A percentile compares a stretch with the other conserved stretches of the same genome.
Conservation (phyloP, 257 asterid genomes). For the Ligustrum vulgare region DNA sequence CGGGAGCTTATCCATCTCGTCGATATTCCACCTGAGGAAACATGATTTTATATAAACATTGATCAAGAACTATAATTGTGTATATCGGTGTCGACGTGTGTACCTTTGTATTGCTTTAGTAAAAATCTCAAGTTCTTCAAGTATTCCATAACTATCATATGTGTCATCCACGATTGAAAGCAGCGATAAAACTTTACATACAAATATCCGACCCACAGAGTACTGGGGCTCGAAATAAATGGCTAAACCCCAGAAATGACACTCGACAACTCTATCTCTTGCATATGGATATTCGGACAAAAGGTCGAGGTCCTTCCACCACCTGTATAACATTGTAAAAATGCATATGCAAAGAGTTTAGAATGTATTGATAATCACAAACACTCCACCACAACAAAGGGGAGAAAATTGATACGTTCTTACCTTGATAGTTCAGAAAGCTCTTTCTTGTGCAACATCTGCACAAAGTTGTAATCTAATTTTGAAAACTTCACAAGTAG, state of each 20-base stretch:
- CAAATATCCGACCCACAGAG: background rate
- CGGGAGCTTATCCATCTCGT: constrained; percentile 30
- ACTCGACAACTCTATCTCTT: constrained; percentile 22
- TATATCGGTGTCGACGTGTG: background rate
- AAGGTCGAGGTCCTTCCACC: constrained; percentile 40
- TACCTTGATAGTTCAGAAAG: too few relatives aligned
- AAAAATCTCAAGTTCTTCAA: constrained; percentile 11
- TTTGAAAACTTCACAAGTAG: too few relatives aligned
- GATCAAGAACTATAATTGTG: too few relatives aligned
- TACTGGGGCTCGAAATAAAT: constrained; percentile 20
- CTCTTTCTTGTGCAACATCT: too few relatives aligned
- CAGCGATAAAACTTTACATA: constrained; percentile 17
- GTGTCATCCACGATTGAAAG: constrained; percentile 26
- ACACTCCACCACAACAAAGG: too few relatives aligned
- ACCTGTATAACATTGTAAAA: constrained; percentile 3
- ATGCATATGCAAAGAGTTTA: background rate
- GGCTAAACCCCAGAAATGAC: constrained; percentile 27
- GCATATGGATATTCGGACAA: constrained; percentile 24
- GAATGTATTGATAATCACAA: too few relatives aligned
- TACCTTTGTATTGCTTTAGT: constrained; percentile 21
- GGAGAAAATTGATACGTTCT: too few relatives aligned
- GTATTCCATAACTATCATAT: constrained; percentile 29
- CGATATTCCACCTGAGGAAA: constrained; percentile 39
- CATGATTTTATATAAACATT: background rate
- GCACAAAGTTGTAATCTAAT: too few relatives aligned